phyloP scores from a whole-genome alignment of 805 yeast genomes.

The Hanseniaspora jakobsenii region DNA sequence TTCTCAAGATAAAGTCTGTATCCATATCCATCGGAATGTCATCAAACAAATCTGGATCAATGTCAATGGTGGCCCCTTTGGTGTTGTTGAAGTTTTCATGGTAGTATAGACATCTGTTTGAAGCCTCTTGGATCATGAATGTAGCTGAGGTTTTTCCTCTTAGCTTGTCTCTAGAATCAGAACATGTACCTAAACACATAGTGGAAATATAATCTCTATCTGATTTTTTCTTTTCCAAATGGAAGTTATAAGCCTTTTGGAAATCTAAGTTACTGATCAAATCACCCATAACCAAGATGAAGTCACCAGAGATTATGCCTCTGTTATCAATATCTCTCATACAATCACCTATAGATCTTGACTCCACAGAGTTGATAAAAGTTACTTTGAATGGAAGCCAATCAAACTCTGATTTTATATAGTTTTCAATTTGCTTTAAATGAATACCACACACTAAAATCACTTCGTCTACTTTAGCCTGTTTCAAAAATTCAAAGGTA shows the following conservation, averaged over 20 bases:
- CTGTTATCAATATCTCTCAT: constrained; percentile 90
- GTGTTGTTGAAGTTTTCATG: constrained; percentile 48
- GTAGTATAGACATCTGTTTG: constrained; percentile 70
- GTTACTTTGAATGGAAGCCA: constrained; percentile 72
- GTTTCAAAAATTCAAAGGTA: constrained; percentile 86
- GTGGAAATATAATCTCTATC: constrained; percentile 91
- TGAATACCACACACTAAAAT: constrained; percentile 82
- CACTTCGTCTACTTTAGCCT: constrained; percentile 69
- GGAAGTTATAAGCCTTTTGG: constrained; percentile 57
- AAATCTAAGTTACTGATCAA: constrained; percentile 87
- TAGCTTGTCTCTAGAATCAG: constrained; percentile 64
- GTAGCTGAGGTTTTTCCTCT: constrained; percentile 78
- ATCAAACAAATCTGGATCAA: constrained; percentile 76
- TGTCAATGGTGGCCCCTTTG: constrained; percentile 40
- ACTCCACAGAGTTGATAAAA: constrained; percentile 72
- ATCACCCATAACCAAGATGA: constrained; percentile 82
- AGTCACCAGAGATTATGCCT: constrained; percentile 82
- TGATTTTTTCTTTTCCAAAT: constrained; percentile 51
- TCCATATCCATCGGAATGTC: constrained; percentile 36
- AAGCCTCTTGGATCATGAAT: constrained; percentile 63
- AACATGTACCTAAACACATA: constrained; percentile 79
- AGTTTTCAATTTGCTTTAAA: constrained; percentile 74
- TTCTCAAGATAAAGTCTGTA: constrained; percentile 61
- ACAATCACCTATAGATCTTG: constrained; percentile 90
- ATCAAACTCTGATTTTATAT: constrained; percentile 48